Conservation (phyloP, 2,329 filamentous ascomycete genomes). For the Penicillium palitans region DNA sequence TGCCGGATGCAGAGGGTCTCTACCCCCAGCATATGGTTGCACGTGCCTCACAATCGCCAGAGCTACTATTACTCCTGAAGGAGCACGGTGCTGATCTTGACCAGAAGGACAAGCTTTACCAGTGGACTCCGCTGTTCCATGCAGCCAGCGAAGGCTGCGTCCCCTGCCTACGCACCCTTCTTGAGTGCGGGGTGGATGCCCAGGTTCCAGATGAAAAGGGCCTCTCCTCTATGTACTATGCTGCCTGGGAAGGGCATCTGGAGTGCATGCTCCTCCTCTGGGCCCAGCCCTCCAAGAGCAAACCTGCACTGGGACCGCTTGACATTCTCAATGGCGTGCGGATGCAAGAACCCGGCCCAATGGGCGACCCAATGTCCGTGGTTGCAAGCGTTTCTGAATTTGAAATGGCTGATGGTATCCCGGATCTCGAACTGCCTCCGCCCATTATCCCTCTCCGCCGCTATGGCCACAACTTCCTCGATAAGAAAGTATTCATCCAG, state of each 20-base stretch:
- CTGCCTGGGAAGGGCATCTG: constrained; percentile 94
- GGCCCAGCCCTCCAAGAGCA: constrained; percentile 34
- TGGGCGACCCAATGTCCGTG: constrained; percentile 29
- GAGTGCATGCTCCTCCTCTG: constrained; percentile 87
- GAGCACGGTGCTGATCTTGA: constrained; percentile 86
- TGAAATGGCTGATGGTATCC: constrained; percentile 79
- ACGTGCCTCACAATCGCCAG: constrained; percentile 77
- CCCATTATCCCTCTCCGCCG: constrained; percentile 92
- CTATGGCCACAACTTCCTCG: constrained; percentile 97
- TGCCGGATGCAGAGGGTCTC: constrained; percentile 93
- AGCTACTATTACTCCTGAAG: constrained; percentile 76
- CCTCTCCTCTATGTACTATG: constrained; percentile 95
- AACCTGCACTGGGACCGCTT: constrained; percentile 31
- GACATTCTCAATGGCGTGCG: constrained; percentile 39
- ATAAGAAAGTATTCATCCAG: constrained; percentile 94
- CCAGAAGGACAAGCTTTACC: constrained; percentile 91
- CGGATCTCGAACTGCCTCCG: constrained; percentile 84
- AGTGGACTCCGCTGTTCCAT: constrained; percentile 95
- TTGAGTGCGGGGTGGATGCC: constrained; percentile 75
- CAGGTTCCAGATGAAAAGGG: constrained; percentile 87
- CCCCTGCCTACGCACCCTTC: constrained; percentile 76
- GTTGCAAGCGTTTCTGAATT: constrained; percentile 53
- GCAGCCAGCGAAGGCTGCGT: constrained; percentile 96
- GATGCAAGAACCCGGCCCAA: constrained; percentile 29
- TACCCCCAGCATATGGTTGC: constrained; percentile 98